Percentiles rank a stretch among this genome's conserved stretches.
Evolutionary conservation across 306 rosid species (phyloP).

Genomic region (Lagenaria siceraria): DNA sequence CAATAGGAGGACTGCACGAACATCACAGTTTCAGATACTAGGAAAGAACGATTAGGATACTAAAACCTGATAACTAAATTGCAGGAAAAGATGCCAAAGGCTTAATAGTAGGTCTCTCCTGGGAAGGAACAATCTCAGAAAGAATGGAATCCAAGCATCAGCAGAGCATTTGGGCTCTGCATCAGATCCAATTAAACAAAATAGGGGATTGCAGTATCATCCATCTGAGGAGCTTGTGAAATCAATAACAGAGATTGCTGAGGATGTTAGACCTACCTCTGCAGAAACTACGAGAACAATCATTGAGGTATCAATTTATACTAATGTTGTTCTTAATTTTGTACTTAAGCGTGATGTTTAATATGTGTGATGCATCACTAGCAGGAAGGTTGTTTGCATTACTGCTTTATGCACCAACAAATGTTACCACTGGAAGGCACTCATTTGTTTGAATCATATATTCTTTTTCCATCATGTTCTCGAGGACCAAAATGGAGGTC

Average conservation of each 20-base stretch:
- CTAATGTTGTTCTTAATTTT: background rate
- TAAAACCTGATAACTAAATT: conserved; percentile 5
- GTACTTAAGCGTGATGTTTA: background rate
- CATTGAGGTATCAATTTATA: conserved; percentile 51
- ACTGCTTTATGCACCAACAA: background rate
- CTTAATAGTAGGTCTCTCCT: conserved; percentile 22
- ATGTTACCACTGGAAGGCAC: background rate
- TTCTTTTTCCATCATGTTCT: background rate
- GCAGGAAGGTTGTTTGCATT: background rate
- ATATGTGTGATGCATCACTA: background rate
- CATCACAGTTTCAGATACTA: background rate
- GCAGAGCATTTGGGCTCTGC: conserved; percentile 53
- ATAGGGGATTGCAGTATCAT: conserved; percentile 65
- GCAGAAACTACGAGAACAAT: conserved; percentile 84
- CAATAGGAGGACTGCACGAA: background rate
- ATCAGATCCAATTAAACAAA: conserved; percentile 47
- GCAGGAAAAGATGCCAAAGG: conserved; percentile 42
- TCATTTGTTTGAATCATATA: background rate
- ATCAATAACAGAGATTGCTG: conserved; percentile 33
- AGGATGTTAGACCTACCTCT: conserved; percentile 51
- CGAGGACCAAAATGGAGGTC: background rate
- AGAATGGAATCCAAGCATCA: conserved; percentile 50
- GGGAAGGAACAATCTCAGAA: conserved; percentile 36
- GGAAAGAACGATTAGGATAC: conserved; percentile 1
- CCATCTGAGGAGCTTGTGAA: conserved; percentile 70